A percentile compares a stretch with the other conserved stretches of the same genome.
phyloP scores from a whole-genome alignment of 139 green algal species.

The Closterium sp. region DNA sequence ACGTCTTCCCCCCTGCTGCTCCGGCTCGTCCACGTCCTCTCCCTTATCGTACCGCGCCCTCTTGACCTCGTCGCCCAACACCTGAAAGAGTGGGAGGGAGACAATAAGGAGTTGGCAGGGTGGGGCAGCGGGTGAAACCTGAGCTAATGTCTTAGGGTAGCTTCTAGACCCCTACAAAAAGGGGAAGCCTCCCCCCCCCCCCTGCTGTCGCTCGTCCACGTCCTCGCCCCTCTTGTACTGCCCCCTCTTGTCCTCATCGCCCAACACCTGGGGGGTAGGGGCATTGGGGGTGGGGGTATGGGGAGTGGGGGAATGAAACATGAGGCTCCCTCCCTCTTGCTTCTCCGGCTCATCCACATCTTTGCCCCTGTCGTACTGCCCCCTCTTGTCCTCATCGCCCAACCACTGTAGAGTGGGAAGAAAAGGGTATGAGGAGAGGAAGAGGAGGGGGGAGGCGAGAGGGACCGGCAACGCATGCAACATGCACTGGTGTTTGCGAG shows the following conservation, averaged over 20 bases:
- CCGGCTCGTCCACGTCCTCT: slow-evolving; percentile 38
- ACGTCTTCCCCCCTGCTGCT: slow-evolving; percentile 21
- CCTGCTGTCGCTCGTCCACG: slow-evolving; percentile 14
- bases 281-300: background rate
- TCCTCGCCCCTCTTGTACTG: slow-evolving; percentile 48
- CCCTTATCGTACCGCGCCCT: slow-evolving; percentile 36
- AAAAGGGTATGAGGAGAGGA: too few relatives aligned
- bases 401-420: slow-evolving; percentile 18
- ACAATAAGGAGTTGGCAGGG: background rate
- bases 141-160: too few relatives aligned
- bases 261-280: slow-evolving; percentile 22
- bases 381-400: slow-evolving; percentile 45
- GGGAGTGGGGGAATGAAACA: background rate
- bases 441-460: too few relatives aligned
- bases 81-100: background rate
- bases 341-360: slow-evolving; percentile 28
- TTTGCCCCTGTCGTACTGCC: slow-evolving; percentile 42
- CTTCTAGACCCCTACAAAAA: too few relatives aligned
- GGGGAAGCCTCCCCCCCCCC: background rate
- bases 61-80: slow-evolving; percentile 51
- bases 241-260: slow-evolving; percentile 43
- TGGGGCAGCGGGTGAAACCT: background rate
- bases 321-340: background rate
- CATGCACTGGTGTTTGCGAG: too few relatives aligned
- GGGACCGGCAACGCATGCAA: too few relatives aligned